These are phyloP conservation scores for Gynochthodes officinalis DNA, from an alignment of 257 asterid genomes.

Conservation along the genomic window DNA sequence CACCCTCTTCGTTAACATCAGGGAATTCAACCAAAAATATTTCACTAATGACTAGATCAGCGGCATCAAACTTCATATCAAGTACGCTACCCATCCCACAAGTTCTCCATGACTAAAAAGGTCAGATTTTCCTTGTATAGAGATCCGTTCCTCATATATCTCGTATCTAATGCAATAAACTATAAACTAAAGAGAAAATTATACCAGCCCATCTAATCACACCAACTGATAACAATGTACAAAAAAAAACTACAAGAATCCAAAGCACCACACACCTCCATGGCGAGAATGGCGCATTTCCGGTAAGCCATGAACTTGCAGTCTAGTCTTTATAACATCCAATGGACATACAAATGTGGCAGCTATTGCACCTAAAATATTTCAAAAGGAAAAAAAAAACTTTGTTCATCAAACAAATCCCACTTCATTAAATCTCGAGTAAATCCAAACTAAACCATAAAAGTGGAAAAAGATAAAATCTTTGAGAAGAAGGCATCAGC, in stretches of 20 bases:
- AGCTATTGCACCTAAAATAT: constrained; percentile 77
- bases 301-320: constrained; percentile 81
- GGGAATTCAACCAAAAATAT: neutral
- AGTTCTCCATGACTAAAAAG: neutral
- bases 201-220: neutral
- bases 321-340: constrained; percentile 94
- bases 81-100: neutral
- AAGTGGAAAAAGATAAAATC: neutral
- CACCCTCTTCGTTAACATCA: too few relatives aligned
- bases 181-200: neutral
- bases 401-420: constrained; percentile 6
- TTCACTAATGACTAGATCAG: neutral
- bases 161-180: neutral
- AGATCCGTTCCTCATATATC: neutral
- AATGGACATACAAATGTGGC: constrained; percentile 90
- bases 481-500: neutral
- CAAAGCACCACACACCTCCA: constrained; percentile 42
- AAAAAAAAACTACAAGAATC: neutral
- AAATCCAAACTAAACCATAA: neutral
- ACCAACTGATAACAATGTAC: neutral
- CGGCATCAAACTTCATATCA: neutral
- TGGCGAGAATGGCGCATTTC: constrained; percentile 49
- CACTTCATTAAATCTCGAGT: constrained; percentile 6
- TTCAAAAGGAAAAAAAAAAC: too few relatives aligned
- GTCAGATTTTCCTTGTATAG: neutral